Base-by-base conservation (phyloP, 257 asterid species). In the Fraxinus excelsior region DNA sequence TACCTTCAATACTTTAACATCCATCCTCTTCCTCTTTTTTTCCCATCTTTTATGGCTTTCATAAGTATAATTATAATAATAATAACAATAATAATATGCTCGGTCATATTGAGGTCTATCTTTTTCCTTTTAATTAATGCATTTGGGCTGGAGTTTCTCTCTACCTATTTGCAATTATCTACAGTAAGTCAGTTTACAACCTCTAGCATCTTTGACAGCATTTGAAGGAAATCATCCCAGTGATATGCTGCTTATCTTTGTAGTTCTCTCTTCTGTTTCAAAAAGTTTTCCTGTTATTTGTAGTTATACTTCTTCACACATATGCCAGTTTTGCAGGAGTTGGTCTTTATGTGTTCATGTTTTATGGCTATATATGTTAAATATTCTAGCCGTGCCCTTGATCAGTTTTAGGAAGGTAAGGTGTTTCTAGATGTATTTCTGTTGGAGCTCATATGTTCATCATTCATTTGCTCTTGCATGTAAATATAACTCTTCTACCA, bases 291-390 rank as follows among this genome's bases (percentile, higher is more conserved):
- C 69, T 46, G 75, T 31, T 18, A 23, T 44, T 66, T 70, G 38
- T 37, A 35, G 37, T 76, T 67, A 5, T 78, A n/a, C 46, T 38
- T 60, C 10, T 37, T 76, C 58, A 60, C 65, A 19, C 66, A 74
- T 32, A 16, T 68, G 69, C 60, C 78, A 84, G 81, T 77, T 73
- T 40, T 75, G 76, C 85, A 72, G 83, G 79, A 81, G 67, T 40
- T 78, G 28, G 28, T 81, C 74, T 68, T 76, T 68, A 37, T 84
- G 31, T 70, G 13, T 64, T 82, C 44, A 67, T 76, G 34, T 77
- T 74, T 78, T 71, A 77, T 73, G 82, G 86, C 26, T 49, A 64
- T 35, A 60, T 42, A 12, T 3, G 51, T 42, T 42, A 42, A 42
- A 18, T 42, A 42, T 42, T 11, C 51, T 42, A 11, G 51, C 51